phyloP scores from a whole-genome alignment of 352 stramenopile genomes.

The Plasmopara halstedii region DNA sequence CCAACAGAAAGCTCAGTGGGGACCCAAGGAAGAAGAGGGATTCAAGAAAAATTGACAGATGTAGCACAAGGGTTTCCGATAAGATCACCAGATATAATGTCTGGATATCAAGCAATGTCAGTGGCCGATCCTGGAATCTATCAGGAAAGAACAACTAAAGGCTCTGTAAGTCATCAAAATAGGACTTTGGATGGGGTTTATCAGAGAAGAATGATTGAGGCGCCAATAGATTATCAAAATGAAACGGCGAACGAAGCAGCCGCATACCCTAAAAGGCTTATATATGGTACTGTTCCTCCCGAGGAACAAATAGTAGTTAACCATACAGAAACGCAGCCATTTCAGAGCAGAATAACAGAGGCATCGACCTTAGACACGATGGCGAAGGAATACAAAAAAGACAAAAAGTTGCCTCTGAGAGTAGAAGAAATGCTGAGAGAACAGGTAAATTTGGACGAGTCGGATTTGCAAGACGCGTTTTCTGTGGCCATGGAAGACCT shows the following conservation, averaged over 20 bases:
- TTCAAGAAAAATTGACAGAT: slow-evolving; percentile 1
- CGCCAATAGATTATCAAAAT: not conserved
- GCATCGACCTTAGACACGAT: slow-evolving; percentile 7
- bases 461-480: slow-evolving; percentile 34
- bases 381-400: slow-evolving; percentile 23
- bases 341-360: slow-evolving; percentile 5
- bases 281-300: slow-evolving; percentile 2
- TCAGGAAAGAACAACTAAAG: slow-evolving; percentile 3
- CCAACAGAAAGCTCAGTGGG: not conserved
- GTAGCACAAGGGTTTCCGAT: slow-evolving; percentile 1
- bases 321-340: slow-evolving; percentile 1
- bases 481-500: slow-evolving; percentile 48
- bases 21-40: slow-evolving; percentile 2
- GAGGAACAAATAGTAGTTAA: slow-evolving; percentile 2
- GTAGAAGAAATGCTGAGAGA: slow-evolving; percentile 25
- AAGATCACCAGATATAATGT: not conserved
- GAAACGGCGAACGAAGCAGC: not conserved
- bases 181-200: slow-evolving; percentile 9
- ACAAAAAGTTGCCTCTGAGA: slow-evolving; percentile 14
- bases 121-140: not conserved
- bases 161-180: slow-evolving; percentile 3
- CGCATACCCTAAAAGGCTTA: slow-evolving; percentile 3
- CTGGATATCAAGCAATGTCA: slow-evolving; percentile 7
- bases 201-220: slow-evolving; percentile 4
- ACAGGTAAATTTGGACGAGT: slow-evolving; percentile 32